These are phyloP conservation scores for Desmodesmus armatus DNA, from an alignment of 139 green algal genomes.

Conservation along the genomic window DNA sequence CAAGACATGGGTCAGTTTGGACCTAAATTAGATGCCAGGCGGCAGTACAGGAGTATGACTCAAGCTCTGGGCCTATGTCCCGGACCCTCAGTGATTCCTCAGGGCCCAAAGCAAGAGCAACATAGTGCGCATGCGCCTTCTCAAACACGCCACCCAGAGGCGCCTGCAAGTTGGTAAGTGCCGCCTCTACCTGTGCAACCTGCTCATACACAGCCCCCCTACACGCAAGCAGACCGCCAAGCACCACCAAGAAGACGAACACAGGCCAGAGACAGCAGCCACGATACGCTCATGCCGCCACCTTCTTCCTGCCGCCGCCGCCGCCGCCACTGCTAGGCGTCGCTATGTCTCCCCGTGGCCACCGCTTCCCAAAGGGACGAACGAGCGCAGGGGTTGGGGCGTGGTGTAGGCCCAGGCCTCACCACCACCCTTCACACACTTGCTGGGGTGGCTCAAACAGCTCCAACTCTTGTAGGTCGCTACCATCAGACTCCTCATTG, in stretches of 20 bases:
- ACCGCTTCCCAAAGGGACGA: too few species aligned
- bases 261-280: conserved; percentile 36
- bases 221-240: conserved; percentile 28
- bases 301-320: neutral
- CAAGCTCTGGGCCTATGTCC: too few species aligned
- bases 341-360: too few species aligned
- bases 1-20: too few species aligned
- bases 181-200: conserved; percentile 40
- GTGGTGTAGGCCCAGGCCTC: conserved; percentile 3
- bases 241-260: conserved; percentile 21
- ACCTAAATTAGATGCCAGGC: too few species aligned
- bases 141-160: too few species aligned
- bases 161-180: too few species aligned
- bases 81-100: too few species aligned
- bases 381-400: too few species aligned
- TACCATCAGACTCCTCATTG: conserved; percentile 88
- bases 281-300: neutral
- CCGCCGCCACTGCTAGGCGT: neutral
- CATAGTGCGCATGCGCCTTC: too few species aligned
- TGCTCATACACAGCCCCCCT: conserved; percentile 37
- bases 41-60: too few species aligned
- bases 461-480: conserved; percentile 61
- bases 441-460: conserved; percentile 56
- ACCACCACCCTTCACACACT: conserved; percentile 44
- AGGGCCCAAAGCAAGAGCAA: too few species aligned